Percentiles rank a stretch among this genome's conserved stretches.
Conservation (phyloP, 2,329 filamentous ascomycete genomes). For the Scopulariopsis brevicaulis region DNA sequence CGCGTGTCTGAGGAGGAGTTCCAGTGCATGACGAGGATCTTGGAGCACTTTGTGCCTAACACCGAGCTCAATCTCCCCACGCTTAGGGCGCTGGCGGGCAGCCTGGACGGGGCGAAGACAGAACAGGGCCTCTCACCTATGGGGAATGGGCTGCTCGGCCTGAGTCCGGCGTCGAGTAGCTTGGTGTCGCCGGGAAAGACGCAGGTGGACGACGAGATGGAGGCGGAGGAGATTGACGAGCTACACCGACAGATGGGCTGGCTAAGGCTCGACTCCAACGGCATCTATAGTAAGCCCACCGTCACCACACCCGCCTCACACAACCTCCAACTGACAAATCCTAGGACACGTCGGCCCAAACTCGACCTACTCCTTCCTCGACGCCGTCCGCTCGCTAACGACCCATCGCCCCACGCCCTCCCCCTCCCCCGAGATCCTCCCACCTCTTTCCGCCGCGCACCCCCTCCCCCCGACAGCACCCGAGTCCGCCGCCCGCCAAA, state of each 20-base stretch:
- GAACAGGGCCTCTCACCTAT: not conserved
- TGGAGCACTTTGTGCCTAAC: conserved; percentile 15
- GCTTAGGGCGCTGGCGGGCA: conserved; percentile 7
- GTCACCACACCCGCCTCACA: not conserved
- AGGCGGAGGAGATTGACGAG: conserved; percentile 1
- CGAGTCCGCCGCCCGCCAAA: conserved; percentile 5
- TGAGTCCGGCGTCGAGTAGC: not conserved
- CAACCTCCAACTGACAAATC: conserved; percentile 1
- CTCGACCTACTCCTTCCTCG: conserved; percentile 13
- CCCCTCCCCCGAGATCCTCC: not conserved
- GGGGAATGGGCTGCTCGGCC: not conserved
- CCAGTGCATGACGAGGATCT: conserved; percentile 15
- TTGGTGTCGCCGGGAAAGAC: not conserved
- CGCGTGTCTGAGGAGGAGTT: conserved; percentile 17
- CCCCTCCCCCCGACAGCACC: conserved; percentile 9
- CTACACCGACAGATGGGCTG: not conserved
- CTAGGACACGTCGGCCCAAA: conserved; percentile 13
- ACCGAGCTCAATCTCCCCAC: conserved; percentile 13
- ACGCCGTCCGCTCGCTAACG: conserved; percentile 12
- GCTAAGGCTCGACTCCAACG: conserved; percentile 1
- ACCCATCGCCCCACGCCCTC: conserved; percentile 7
- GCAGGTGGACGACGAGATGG: not conserved
- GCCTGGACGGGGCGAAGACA: not conserved
- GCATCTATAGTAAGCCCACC: not conserved
- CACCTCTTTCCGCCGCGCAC: not conserved